Evolutionary conservation across 441 rosid genomes (phyloP), one percentile per base, ranked within the genome.

Genomic region (Gossypium laxum): DNA sequence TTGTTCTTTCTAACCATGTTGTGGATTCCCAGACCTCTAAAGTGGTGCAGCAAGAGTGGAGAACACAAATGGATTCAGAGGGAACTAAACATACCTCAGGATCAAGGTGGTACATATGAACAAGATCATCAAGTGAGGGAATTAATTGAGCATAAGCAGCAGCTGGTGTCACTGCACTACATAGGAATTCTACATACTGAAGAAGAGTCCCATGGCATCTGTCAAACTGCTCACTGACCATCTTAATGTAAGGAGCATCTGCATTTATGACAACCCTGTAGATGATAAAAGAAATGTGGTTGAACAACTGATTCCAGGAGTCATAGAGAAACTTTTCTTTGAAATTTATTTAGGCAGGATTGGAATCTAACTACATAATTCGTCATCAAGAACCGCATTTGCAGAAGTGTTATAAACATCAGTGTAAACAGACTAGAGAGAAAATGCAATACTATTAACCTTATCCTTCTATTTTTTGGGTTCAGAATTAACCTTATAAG

Each of bases 191-290:
- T 72, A 93, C 98, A 73, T 88, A 96, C 74, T 96, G 99, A 74
- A 96, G 99, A 78, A 96, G 99, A 79, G 98, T 88, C 68, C 98
- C 98, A 82, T 96, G 99, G 77, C 97, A 90, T 80, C 98, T 88
- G 79, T 96, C 99, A 77, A 96, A 96, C 78, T 96, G 96, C 80
- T 96, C 98, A 57, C 98, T 88, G 69, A 96, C 99, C 99, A 96
- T 96, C 87, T 96, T 96, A 76, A 93, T 91, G 75, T 96, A 93
- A 34, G 98, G 98, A 51, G 97, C 98, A 73, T 89, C 92, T 48
- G 98, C 91, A 80, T 85, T 90, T 77, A 90, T 90, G 75, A 96
- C 86, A 77, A 96, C 93, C 82, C 99, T 96, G 89, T 78, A 91
- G 45, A 43, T 71, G 69, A 75, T 59, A 21, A 72, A 14, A 43